A percentile compares a stretch with the other conserved stretches of the same genome.
Conservation (phyloP, 306 rosid species). For the Begonia loranthoides region DNA sequence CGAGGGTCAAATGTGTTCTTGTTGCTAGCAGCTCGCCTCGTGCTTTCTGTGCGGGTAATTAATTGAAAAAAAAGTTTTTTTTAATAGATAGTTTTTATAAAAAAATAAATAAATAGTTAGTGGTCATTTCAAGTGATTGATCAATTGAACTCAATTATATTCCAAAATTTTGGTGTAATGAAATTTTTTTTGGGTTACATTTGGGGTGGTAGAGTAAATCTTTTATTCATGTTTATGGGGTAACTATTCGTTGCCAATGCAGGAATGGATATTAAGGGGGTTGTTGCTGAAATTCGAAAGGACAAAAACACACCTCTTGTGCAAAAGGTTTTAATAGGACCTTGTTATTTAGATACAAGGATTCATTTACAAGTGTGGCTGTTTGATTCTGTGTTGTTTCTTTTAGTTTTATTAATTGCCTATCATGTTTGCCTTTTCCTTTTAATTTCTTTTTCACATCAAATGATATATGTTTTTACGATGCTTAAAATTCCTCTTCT, state of each 20-base stretch:
- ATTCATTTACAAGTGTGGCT: slow-evolving; percentile 12
- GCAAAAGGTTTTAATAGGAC: slow-evolving; percentile 55
- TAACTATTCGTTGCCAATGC: slow-evolving; percentile 56
- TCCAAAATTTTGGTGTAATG: no score
- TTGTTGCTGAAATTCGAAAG: slow-evolving; percentile 94
- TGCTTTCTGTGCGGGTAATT: slow-evolving; percentile 87
- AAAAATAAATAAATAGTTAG: neutral
- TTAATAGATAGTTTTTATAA: no score
- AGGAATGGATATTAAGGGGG: slow-evolving; percentile 99
- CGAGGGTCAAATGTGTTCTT: slow-evolving; percentile 73
- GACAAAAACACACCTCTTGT: slow-evolving; percentile 94
- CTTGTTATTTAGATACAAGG: slow-evolving; percentile 22
- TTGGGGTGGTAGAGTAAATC: slow-evolving; percentile 23
- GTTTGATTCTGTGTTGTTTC: slow-evolving; percentile 13
- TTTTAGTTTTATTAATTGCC: slow-evolving; percentile 11
- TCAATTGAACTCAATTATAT: no score
- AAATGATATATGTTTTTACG: slow-evolving; percentile 12
- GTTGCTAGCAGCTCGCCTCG: slow-evolving; percentile 84
- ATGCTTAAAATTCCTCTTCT: neutral
- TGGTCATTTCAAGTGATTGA: neutral
- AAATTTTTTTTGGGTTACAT: slow-evolving; percentile 15
- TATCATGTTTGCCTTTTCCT: neutral
- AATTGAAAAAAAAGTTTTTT: neutral
- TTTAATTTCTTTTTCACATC: slow-evolving; percentile 11
- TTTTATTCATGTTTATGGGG: slow-evolving; percentile 31